These are phyloP conservation scores for Umbelopsis sp. DNA, from an alignment of 192 early-diverging fungal species.

Conservation along the genomic window DNA sequence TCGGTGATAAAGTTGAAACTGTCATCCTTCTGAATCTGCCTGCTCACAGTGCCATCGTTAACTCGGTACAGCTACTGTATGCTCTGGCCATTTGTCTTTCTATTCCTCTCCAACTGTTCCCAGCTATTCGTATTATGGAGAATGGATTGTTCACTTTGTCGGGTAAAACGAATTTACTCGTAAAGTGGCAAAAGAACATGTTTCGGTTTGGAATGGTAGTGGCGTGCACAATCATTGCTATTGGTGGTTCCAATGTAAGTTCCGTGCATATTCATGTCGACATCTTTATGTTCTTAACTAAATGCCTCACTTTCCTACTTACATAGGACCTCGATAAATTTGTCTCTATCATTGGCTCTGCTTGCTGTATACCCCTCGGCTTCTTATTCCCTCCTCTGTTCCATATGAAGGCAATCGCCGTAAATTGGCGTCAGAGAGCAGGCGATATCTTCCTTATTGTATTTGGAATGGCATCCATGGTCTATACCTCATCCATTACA, in stretches of 20 bases:
- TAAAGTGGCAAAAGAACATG: slow-evolving; percentile 79
- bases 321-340: slow-evolving; percentile 78
- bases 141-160: slow-evolving; percentile 65
- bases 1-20: slow-evolving; percentile 82
- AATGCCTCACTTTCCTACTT: background rate
- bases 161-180: slow-evolving; percentile 65
- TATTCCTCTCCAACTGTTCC: slow-evolving; percentile 84
- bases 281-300: background rate
- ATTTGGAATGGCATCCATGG: slow-evolving; percentile 67
- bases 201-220: slow-evolving; percentile 63
- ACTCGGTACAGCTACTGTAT: slow-evolving; percentile 76
- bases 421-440: slow-evolving; percentile 45
- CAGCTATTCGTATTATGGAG: slow-evolving; percentile 84
- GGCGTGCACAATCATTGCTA: slow-evolving; percentile 66
- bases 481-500: slow-evolving; percentile 81
- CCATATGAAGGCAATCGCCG: slow-evolving; percentile 66
- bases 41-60: slow-evolving; percentile 53
- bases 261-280: background rate
- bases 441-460: slow-evolving; percentile 65
- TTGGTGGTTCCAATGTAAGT: slow-evolving; percentile 57
- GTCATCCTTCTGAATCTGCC: slow-evolving; percentile 86
- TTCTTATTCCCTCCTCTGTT: slow-evolving; percentile 89
- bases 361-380: slow-evolving; percentile 70
- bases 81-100: slow-evolving; percentile 87
- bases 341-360: slow-evolving; percentile 82